A percentile compares a stretch with the other conserved stretches of the same genome.
Evolutionary conservation across 2,329 filamentous ascomycete genomes (phyloP).

Genomic region (Leptographium procerum): DNA sequence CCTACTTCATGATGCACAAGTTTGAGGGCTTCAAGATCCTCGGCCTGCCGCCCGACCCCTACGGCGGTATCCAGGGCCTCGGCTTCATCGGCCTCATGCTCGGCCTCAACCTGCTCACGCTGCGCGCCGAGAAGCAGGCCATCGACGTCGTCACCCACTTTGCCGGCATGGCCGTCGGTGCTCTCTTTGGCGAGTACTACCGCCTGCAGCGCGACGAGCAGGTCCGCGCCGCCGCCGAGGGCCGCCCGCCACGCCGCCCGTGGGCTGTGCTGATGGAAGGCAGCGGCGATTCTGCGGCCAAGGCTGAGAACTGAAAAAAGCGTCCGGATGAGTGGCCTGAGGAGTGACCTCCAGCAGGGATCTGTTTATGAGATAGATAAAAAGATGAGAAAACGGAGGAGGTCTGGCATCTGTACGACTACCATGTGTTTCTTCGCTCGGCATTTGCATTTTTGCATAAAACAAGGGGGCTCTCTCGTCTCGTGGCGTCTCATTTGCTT

Average conservation of each 20-base stretch:
- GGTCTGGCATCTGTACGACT: no score
- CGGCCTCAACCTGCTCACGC: conserved; percentile 36
- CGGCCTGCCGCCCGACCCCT: conserved; percentile 42
- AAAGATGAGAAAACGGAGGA: no score
- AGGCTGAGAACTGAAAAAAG: background rate
- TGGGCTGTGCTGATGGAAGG: conserved; percentile 1
- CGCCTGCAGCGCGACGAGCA: conserved; percentile 18
- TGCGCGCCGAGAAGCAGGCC: conserved; percentile 30
- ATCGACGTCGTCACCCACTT: conserved; percentile 43
- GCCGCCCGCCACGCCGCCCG: conserved; percentile 4
- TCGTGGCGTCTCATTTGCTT: no score
- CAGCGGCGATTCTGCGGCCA: background rate
- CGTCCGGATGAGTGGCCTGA: no score
- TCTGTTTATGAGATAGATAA: no score
- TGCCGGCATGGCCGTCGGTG: conserved; percentile 37
- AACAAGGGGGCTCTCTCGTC: no score
- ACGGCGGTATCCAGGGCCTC: conserved; percentile 40
- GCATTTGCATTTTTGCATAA: no score
- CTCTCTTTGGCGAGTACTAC: conserved; percentile 27
- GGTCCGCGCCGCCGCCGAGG: conserved; percentile 6
- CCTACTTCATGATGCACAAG: conserved; percentile 50
- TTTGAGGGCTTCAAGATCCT: conserved; percentile 46
- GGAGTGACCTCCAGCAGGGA: no score
- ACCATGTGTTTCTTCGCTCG: no score
- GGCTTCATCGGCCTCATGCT: conserved; percentile 40